These are phyloP conservation scores for Stagonosporopsis vannaccii DNA, from an alignment of 2,329 filamentous ascomycete species.

Conservation along the genomic window DNA sequence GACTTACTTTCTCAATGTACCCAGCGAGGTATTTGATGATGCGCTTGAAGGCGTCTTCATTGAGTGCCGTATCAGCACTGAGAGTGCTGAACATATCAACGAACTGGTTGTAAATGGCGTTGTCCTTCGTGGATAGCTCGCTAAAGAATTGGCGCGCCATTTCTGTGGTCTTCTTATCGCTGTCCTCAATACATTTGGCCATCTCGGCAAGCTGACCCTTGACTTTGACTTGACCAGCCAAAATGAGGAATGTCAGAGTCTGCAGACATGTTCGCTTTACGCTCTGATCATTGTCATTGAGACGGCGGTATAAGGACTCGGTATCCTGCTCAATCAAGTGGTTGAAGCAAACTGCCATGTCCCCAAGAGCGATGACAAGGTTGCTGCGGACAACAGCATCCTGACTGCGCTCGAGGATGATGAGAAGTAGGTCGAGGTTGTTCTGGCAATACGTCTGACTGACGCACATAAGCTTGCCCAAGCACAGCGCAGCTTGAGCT, in stretches of 20 bases:
- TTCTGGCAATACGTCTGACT: conserved; percentile 95
- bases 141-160: conserved; percentile 98
- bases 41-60: conserved; percentile 83
- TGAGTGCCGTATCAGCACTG: conserved; percentile 78
- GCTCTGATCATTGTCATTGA: conserved; percentile 85
- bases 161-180: conserved; percentile 93
- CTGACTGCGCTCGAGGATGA: conserved; percentile 93
- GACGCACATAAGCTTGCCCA: conserved; percentile 99
- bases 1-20: conserved; percentile 90
- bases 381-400: conserved; percentile 95
- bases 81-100: conserved; percentile 98
- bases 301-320: conserved; percentile 91
- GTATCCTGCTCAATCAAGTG: conserved; percentile 99
- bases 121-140: conserved; percentile 96
- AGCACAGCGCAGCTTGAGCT: conserved; percentile 88
- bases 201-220: conserved; percentile 98
- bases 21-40: conserved; percentile 93
- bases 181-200: conserved; percentile 97
- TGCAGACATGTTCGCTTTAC: conserved; percentile 98
- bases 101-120: conserved; percentile 99
- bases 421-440: conserved; percentile 92
- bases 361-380: conserved; percentile 93
- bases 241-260: conserved; percentile 96
- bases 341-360: conserved; percentile 99
- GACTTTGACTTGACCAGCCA: conserved; percentile 98